Evolutionary conservation across 768 basidiomycete species (phyloP), one percentile per base, ranked within the genome.

Genomic region (Serendipita vermifera): DNA sequence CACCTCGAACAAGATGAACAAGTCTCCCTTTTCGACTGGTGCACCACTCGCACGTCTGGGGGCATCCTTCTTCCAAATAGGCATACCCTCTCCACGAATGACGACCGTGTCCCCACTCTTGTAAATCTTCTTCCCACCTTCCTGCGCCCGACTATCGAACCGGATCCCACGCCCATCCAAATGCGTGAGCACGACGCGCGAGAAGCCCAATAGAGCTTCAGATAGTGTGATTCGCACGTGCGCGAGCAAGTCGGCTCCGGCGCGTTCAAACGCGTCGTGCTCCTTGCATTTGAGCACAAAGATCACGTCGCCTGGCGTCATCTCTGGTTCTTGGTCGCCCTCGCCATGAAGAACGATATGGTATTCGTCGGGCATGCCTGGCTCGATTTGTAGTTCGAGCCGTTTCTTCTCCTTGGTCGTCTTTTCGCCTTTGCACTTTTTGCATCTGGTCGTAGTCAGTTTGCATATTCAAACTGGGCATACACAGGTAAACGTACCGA

Each of bases 141-240:
- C 46, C 5, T 83, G 81, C 0, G 78, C 74, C 3, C 87, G 87
- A 61, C 79, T 83, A 0, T 80, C 70, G 11, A 96, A 78, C 33
- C 79, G 80, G 54, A 97, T 75, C n/a, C 91, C 91, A 13, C 91
- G 80, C 7, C 92, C 92, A 64, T 99, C 94, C 29, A 99, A 75
- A 67, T 99, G 94, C 5, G 83, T 87, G 57, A 99, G 72, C 22
- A 96, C 70, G 59, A 97, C 83, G 26, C 94, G 81, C 43, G 83
- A 87, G 71, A 99, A 93, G n/a, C 94, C 94, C 55, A 96, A 77
- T 7, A 98, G 77, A 2, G 92, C 88, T 69, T 99, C 94, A 7
- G 92, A 93, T 27, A 98, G 74, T 0, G 90, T 93, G 57, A 99
- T 83, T 41, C 82, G 81, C 57, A 91, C 79, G 31, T 78, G 81